Conservation (phyloP, 2,329 filamentous ascomycete species). For the Xylaria sp. region DNA sequence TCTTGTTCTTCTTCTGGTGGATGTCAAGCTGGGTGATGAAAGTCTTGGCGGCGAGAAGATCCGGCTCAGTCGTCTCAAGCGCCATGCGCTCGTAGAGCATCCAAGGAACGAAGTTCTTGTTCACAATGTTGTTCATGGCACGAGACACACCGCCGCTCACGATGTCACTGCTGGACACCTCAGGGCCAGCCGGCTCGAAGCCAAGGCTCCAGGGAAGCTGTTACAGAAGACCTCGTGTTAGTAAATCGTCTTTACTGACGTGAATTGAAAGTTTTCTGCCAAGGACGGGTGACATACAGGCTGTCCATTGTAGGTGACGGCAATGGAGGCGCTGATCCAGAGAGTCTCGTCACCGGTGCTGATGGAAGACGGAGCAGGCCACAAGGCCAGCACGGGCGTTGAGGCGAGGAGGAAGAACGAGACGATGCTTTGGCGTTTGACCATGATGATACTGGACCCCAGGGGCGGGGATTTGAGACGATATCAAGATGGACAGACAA, state of each 20-base stretch:
- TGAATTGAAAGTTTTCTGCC: not conserved
- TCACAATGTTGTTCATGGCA: slow-evolving; percentile 59
- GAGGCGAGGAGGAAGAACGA: slow-evolving; percentile 38
- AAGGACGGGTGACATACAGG: slow-evolving; percentile 40
- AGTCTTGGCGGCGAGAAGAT: slow-evolving; percentile 37
- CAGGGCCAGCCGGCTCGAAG: slow-evolving; percentile 37
- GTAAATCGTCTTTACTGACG: slow-evolving; percentile 28
- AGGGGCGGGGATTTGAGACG: slow-evolving; percentile 11
- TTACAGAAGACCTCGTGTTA: slow-evolving; percentile 19
- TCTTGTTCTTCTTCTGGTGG: slow-evolving; percentile 55
- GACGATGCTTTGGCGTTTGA: slow-evolving; percentile 24
- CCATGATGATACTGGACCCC: slow-evolving; percentile 18
- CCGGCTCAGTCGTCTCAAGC: slow-evolving; percentile 59
- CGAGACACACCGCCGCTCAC: slow-evolving; percentile 54
- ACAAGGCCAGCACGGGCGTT: slow-evolving; percentile 46
- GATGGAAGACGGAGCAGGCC: slow-evolving; percentile 50
- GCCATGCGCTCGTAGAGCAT: slow-evolving; percentile 61
- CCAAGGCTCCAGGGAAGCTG: slow-evolving; percentile 47
- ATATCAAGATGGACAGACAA: slow-evolving; percentile 13
- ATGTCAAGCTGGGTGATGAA: slow-evolving; percentile 58
- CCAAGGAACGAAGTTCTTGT: slow-evolving; percentile 69
- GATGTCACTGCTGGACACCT: slow-evolving; percentile 47
- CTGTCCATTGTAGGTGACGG: slow-evolving; percentile 55
- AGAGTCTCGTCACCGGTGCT: slow-evolving; percentile 48
- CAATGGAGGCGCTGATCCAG: slow-evolving; percentile 48